Percentiles rank a stretch among this genome's conserved stretches.
These are phyloP conservation scores for Acanthamoeba lenticulata DNA, from an alignment of 208 protist species.

Conservation along the genomic window DNA sequence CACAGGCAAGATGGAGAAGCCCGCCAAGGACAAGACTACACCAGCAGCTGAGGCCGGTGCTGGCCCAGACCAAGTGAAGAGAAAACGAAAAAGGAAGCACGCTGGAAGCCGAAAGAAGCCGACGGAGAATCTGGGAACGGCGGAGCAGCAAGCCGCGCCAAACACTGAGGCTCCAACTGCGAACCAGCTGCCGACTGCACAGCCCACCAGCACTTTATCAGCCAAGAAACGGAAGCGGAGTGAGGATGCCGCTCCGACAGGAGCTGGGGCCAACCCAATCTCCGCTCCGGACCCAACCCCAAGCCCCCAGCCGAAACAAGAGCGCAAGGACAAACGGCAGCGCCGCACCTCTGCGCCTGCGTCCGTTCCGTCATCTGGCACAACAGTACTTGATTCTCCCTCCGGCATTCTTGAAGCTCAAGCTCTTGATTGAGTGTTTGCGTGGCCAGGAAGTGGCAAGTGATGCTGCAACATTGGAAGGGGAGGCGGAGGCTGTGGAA, in stretches of 20 bases:
- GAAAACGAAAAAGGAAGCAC: constrained; percentile 43
- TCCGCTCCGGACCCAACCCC: not conserved
- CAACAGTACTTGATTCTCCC: not conserved
- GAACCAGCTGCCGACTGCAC: not conserved
- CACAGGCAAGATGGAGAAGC: too few relatives aligned
- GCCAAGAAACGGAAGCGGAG: not conserved
- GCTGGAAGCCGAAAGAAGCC: not conserved
- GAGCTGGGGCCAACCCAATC: too few relatives aligned
- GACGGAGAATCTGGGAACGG: not conserved
- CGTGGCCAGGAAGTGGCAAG: not conserved
- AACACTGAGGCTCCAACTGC: not conserved
- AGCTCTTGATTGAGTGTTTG: not conserved
- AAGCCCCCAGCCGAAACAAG: not conserved
- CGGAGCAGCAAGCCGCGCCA: not conserved
- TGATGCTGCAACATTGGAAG: not conserved
- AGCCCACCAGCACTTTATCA: not conserved
- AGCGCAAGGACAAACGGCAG: not conserved
- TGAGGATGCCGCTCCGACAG: too few relatives aligned
- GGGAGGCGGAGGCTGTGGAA: not conserved
- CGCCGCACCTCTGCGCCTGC: not conserved
- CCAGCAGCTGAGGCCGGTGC: too few relatives aligned
- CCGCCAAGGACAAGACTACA: too few relatives aligned
- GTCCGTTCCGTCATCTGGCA: not conserved
- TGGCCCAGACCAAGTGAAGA: not conserved
- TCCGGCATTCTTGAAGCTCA: not conserved